phyloP scores from a whole-genome alignment of 179 eudicot genomes.

The Gypsophila paniculata region DNA sequence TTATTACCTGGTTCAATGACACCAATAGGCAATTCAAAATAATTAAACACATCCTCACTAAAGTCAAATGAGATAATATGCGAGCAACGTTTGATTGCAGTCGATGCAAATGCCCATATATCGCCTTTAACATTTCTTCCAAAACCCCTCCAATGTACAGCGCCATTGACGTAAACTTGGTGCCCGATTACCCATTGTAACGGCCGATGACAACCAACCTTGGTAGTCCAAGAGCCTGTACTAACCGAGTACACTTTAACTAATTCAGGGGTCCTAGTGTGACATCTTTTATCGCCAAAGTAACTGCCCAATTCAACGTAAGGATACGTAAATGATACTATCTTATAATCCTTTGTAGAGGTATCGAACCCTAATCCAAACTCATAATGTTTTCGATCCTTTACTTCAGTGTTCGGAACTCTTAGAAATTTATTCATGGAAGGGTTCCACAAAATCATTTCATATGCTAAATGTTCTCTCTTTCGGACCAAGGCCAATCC shows the following conservation, averaged over 20 bases:
- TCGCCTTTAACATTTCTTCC: slow-evolving; percentile 1
- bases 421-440: slow-evolving; percentile 10
- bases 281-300: neutral
- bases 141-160: slow-evolving; percentile 20
- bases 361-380: slow-evolving; percentile 25
- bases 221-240: slow-evolving; percentile 19
- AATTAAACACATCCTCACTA: slow-evolving; percentile 13
- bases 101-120: neutral
- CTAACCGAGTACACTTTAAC: slow-evolving; percentile 21
- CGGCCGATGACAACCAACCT: slow-evolving; percentile 11
- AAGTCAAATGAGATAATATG: slow-evolving; percentile 22
- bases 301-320: neutral
- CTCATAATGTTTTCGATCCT: slow-evolving; percentile 14
- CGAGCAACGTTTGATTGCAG: neutral
- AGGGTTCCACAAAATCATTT: slow-evolving; percentile 25
- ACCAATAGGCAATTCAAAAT: slow-evolving; percentile 16
- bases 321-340: slow-evolving; percentile 19
- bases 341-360: slow-evolving; percentile 20
- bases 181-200: slow-evolving; percentile 8
- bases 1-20: neutral
- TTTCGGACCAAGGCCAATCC: slow-evolving; percentile 17
- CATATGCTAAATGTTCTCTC: neutral
- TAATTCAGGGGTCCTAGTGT: slow-evolving; percentile 6
- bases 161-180: slow-evolving; percentile 20
- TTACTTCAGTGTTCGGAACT: neutral